These are phyloP conservation scores for Bruguiera sexangula DNA, from an alignment of 345 rosid genomes.

Conservation along the genomic window DNA sequence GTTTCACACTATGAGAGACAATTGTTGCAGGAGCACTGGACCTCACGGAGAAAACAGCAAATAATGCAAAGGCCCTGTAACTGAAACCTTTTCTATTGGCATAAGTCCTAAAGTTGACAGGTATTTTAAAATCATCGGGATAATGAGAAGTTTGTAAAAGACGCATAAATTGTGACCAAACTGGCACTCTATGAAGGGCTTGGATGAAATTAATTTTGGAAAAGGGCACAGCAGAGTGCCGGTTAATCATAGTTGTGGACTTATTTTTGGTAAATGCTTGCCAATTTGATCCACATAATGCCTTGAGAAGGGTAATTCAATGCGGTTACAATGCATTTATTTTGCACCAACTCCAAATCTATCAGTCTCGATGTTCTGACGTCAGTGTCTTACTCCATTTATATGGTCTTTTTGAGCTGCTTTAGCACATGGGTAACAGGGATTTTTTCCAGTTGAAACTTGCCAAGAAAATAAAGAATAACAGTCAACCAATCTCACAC, in stretches of 20 bases:
- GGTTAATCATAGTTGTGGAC: constrained; percentile 84
- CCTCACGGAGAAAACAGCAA: constrained; percentile 73
- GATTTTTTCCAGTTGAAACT: too few species aligned
- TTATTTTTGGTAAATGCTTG: constrained; percentile 53
- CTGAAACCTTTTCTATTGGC: constrained; percentile 73
- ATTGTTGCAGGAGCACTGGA: constrained; percentile 97
- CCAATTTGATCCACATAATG: too few species aligned
- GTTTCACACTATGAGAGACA: constrained; percentile 51
- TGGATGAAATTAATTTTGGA: constrained; percentile 70
- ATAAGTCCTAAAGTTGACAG: constrained; percentile 71
- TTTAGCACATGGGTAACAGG: too few species aligned
- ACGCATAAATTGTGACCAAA: not conserved
- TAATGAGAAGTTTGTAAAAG: not conserved
- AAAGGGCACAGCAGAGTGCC: constrained; percentile 95
- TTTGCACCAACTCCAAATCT: too few species aligned
- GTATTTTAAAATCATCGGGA: constrained; percentile 25
- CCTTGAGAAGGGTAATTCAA: not conserved
- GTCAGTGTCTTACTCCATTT: not conserved
- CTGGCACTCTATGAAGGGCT: constrained; percentile 35
- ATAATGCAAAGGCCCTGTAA: constrained; percentile 86
- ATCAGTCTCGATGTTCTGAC: too few species aligned
- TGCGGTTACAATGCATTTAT: not conserved
- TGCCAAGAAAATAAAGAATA: too few species aligned
- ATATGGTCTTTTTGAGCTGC: not conserved
- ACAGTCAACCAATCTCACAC: not conserved